A percentile compares a stretch with the other conserved stretches of the same genome.
phyloP scores from a whole-genome alignment of 1,284 basidiomycete species.

The Trichosporon sp. region DNA sequence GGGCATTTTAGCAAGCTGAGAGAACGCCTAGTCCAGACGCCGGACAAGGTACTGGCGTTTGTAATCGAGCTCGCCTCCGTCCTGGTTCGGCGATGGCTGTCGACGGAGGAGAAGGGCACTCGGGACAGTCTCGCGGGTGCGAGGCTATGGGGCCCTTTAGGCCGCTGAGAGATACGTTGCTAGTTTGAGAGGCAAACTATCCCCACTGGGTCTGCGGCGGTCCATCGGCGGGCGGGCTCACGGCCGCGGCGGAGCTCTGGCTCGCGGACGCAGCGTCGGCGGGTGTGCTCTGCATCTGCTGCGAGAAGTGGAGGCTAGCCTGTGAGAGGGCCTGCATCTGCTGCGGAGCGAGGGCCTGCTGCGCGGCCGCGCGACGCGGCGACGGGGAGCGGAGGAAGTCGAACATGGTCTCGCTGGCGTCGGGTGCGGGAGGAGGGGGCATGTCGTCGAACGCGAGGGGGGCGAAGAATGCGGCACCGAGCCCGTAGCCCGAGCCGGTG shows the following conservation, averaged over 20 bases:
- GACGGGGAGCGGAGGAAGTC: background rate
- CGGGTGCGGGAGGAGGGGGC: background rate
- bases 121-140: too few relatives aligned
- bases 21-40: too few relatives aligned
- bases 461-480: background rate
- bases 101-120: too few relatives aligned
- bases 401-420: background rate
- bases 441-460: background rate
- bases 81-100: too few relatives aligned
- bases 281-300: conserved; percentile 4
- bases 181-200: too few relatives aligned
- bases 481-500: background rate
- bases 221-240: background rate
- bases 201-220: background rate
- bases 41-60: too few relatives aligned
- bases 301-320: conserved; percentile 1
- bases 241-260: background rate
- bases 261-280: background rate
- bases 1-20: too few relatives aligned
- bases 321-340: conserved; percentile 1
- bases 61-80: too few relatives aligned
- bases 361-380: background rate
- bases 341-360: background rate
- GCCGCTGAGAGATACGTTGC: too few relatives aligned
- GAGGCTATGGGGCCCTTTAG: too few relatives aligned